These are phyloP conservation scores for Hortiboletus flavorubellus DNA, from an alignment of 768 basidiomycete genomes.

Conservation along the genomic window DNA sequence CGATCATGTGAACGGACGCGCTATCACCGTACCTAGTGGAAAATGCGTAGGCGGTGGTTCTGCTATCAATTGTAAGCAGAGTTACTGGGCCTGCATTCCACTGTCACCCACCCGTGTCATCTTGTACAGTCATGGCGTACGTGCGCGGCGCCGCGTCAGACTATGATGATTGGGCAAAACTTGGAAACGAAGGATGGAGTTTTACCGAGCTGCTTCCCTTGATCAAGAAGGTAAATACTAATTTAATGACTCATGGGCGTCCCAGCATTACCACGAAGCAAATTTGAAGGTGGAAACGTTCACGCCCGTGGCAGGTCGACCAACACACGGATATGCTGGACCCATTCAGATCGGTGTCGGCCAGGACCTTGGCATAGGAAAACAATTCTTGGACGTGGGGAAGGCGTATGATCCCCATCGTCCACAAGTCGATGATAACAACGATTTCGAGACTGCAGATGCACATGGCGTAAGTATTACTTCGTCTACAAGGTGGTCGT, in stretches of 20 bases:
- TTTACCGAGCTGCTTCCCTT: conserved; percentile 21
- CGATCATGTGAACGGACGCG: conserved; percentile 13
- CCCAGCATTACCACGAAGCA: background rate
- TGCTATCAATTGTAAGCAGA: conserved; percentile 18
- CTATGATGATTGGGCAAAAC: too few species aligned
- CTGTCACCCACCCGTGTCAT: background rate
- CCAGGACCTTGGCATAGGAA: conserved; percentile 16
- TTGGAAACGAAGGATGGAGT: too few species aligned
- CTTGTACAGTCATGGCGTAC: conserved; percentile 15
- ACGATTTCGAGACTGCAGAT: too few species aligned
- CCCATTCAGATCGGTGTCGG: conserved; percentile 23
- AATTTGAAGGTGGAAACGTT: conserved; percentile 31
- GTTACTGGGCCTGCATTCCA: background rate
- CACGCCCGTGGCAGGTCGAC: conserved; percentile 1
- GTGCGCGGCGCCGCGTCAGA: background rate
- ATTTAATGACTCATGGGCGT: background rate
- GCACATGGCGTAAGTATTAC: too few species aligned
- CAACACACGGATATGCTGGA: conserved; percentile 34
- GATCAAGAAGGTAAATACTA: conserved; percentile 18
- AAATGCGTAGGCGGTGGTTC: background rate
- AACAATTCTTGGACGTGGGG: conserved; percentile 47
- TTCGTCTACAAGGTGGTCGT: too few species aligned
- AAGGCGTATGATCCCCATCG: conserved; percentile 38
- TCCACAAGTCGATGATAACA: too few species aligned
- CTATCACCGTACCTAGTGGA: conserved; percentile 3